These are phyloP conservation scores for Buddleja alternifolia DNA, from an alignment of 257 asterid genomes.

Conservation along the genomic window DNA sequence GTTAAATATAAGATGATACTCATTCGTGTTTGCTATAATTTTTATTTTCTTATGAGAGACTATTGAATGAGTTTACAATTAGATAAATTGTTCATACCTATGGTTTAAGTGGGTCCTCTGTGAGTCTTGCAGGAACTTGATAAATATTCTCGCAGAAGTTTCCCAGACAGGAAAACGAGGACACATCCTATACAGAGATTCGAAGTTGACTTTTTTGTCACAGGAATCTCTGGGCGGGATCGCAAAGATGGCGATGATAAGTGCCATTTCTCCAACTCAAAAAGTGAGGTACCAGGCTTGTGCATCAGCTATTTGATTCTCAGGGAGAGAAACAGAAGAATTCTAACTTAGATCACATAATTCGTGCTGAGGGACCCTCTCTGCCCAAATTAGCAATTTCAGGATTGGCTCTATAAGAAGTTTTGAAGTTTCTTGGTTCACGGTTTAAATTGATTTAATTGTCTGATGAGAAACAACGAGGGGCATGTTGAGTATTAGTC, in stretches of 20 bases:
- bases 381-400: no score
- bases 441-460: not conserved
- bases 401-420: not conserved
- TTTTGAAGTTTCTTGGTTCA: not conserved
- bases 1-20: not conserved
- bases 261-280: constrained; percentile 91
- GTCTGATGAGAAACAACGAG: not conserved
- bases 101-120: constrained; percentile 34
- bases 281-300: constrained; percentile 51
- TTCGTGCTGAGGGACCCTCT: no score
- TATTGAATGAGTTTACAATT: constrained; percentile 4
- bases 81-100: not conserved
- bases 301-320: constrained; percentile 11
- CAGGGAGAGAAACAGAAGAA: constrained; percentile 2
- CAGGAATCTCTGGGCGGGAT: constrained; percentile 99
- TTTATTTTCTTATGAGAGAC: not conserved
- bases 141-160: constrained; percentile 94
- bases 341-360: constrained; percentile 8
- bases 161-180: constrained; percentile 95
- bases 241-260: constrained; percentile 96
- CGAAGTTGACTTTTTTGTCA: constrained; percentile 90
- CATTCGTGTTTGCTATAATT: constrained; percentile 1
- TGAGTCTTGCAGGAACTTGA: constrained; percentile 73
- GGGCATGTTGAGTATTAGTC: not conserved
- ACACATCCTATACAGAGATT: constrained; percentile 97